phyloP scores from a whole-genome alignment of 306 rosid species.

The Quercus ilex region DNA sequence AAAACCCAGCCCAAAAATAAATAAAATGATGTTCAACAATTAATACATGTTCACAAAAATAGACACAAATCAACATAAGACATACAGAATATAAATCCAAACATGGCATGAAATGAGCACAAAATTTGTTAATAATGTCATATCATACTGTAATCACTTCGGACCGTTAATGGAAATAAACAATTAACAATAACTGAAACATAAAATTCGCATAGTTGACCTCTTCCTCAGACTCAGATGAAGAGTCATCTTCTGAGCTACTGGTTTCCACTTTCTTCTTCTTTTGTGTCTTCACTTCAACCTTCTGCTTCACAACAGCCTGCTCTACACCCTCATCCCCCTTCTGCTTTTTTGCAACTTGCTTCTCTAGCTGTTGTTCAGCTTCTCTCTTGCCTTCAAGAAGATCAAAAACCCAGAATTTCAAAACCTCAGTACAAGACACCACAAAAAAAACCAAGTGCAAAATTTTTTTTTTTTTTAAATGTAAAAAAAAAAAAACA shows the following conservation, averaged over 20 bases:
- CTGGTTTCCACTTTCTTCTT: slow-evolving; percentile 41
- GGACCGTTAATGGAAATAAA: no score
- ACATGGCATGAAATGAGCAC: no score
- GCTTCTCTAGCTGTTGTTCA: slow-evolving; percentile 47
- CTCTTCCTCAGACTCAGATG: slow-evolving; percentile 58
- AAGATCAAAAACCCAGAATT: not conserved
- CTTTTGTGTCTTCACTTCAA: slow-evolving; percentile 40
- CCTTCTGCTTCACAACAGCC: slow-evolving; percentile 51
- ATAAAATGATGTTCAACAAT: no score
- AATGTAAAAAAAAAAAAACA: not conserved
- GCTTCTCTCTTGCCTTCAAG: slow-evolving; percentile 68
- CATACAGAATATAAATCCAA: no score
- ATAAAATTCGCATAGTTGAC: slow-evolving; percentile 8
- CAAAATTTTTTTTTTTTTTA: no score
- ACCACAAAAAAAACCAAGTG: not conserved
- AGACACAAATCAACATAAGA: no score
- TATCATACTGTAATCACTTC: not conserved
- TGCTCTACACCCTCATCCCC: slow-evolving; percentile 32
- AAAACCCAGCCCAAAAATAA: not conserved
- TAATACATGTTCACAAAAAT: no score
- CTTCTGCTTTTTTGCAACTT: slow-evolving; percentile 68
- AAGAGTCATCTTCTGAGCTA: slow-evolving; percentile 58
- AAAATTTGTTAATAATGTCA: not conserved
- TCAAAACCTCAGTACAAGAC: not conserved
- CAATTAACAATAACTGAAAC: no score